Evolutionary conservation across 2,329 filamentous ascomycete genomes (phyloP), one percentile per base, ranked within the genome.

Genomic region (Proliferodiscus dingleyae): DNA sequence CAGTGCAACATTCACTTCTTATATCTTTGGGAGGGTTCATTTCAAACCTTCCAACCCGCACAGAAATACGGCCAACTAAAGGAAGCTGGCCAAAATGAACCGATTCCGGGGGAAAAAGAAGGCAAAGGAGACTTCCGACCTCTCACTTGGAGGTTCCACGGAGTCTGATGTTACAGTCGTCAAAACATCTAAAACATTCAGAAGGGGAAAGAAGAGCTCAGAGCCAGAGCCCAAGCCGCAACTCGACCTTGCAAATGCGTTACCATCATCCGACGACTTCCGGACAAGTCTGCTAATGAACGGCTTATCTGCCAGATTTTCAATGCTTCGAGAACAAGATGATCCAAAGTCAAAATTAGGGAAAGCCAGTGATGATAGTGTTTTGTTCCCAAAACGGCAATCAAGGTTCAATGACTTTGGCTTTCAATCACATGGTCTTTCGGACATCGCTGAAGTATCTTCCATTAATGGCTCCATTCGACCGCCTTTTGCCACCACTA

Each of bases 241-340:
- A 51, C 67, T 96, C 37, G 85, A 97, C 59, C 71, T 97, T 10
- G 66, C 81, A 2, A 72, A 72, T 10, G 90, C 81, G 1, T 72
- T 98, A 2, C 93, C 93, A 1, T 75, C 89, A 0, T 83, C 72
- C 37, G 89, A 97, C 66, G 85, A 97, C 61, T 97, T 98, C 66
- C 81, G 93, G 46, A 98, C 93, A 3, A 97, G 93, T 72, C 71
- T 98, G 47, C 74, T 98, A 51, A 95, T 98, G 91, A 90, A 89
- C 0, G 91, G 90, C 33, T 75, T 98, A 4, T 97, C 91, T 0
- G 89, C 90, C 10, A 83, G 93, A 5, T 98, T 98, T 66, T 97
- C 91, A 57, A 97, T 97, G 91, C 72, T 97, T 24, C 77, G 89
- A 59, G 91, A 96, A 66, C 91, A 96, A 64, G 90, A 96, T 64